These are phyloP conservation scores for Saturnispora silvae DNA, from an alignment of 805 yeast species.

Conservation along the genomic window DNA sequence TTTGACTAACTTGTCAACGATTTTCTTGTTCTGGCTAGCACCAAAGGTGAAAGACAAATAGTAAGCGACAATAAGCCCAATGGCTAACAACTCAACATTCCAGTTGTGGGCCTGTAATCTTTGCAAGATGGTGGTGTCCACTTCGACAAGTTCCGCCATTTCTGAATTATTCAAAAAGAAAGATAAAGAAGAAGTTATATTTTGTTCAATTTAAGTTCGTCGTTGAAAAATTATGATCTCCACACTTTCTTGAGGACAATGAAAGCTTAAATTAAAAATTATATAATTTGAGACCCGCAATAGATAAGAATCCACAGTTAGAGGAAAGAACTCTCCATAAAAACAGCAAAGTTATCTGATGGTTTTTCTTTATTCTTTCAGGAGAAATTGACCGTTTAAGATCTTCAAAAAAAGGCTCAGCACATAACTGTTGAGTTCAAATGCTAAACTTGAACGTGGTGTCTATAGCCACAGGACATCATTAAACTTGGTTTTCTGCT, in stretches of 20 bases:
- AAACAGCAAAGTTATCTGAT: too few species aligned
- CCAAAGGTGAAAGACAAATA: constrained; percentile 49
- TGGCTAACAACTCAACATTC: constrained; percentile 56
- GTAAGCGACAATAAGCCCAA: constrained; percentile 40
- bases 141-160: constrained; percentile 25
- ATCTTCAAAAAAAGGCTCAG: too few species aligned
- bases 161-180: neutral
- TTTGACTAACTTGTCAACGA: constrained; percentile 43
- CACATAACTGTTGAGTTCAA: too few species aligned
- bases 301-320: too few species aligned
- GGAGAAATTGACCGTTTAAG: too few species aligned
- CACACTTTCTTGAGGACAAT: neutral
- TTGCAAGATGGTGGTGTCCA: constrained; percentile 43
- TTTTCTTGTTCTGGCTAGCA: constrained; percentile 40
- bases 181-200: neutral
- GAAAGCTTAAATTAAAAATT: too few species aligned
- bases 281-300: too few species aligned
- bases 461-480: too few species aligned
- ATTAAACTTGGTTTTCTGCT: neutral
- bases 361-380: too few species aligned
- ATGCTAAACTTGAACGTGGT: too few species aligned
- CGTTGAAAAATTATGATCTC: neutral
- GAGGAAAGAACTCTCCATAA: too few species aligned
- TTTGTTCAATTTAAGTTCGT: neutral
- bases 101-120: constrained; percentile 61